A percentile compares a stretch with the other conserved stretches of the same genome.
Conservation (phyloP, 495 filamentous ascomycete species). For the Trichocladium antarcticum region DNA sequence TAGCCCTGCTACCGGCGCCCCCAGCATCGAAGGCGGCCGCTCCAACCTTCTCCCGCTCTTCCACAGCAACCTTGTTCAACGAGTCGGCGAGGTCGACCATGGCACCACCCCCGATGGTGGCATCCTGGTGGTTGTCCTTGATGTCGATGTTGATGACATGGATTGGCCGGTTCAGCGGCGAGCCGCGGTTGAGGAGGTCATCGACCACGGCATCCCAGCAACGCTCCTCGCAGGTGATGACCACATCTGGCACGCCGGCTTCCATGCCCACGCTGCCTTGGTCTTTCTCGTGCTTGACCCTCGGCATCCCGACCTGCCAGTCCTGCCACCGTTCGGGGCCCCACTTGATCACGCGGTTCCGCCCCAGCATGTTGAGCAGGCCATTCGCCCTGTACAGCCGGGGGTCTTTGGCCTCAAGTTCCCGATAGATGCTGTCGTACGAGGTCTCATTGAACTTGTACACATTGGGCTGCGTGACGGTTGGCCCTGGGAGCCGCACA, state of each 20-base stretch:
- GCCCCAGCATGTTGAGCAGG: slow-evolving; percentile 85
- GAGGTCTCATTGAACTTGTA: slow-evolving; percentile 94
- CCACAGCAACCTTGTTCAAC: slow-evolving; percentile 67
- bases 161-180: slow-evolving; percentile 75
- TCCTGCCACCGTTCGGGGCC: slow-evolving; percentile 97
- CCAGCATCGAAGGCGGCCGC: slow-evolving; percentile 57
- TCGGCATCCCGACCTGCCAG: slow-evolving; percentile 79
- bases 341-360: slow-evolving; percentile 86
- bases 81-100: slow-evolving; percentile 86
- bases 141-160: slow-evolving; percentile 98
- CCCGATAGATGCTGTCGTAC: slow-evolving; percentile 83
- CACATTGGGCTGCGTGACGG: slow-evolving; percentile 86
- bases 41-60: slow-evolving; percentile 60
- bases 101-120: slow-evolving; percentile 75
- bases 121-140: slow-evolving; percentile 96
- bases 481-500: slow-evolving; percentile 86
- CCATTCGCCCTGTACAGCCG: slow-evolving; percentile 86
- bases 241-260: slow-evolving; percentile 82
- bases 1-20: slow-evolving; percentile 50
- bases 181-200: slow-evolving; percentile 74
- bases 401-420: slow-evolving; percentile 73
- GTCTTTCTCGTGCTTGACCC: slow-evolving; percentile 52
- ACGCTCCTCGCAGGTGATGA: slow-evolving; percentile 95
- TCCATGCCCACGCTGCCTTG: slow-evolving; percentile 70
- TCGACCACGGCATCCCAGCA: slow-evolving; percentile 99